These are phyloP conservation scores for Xerocomellus chrysenteron DNA, from an alignment of 768 basidiomycete genomes.

Conservation along the genomic window DNA sequence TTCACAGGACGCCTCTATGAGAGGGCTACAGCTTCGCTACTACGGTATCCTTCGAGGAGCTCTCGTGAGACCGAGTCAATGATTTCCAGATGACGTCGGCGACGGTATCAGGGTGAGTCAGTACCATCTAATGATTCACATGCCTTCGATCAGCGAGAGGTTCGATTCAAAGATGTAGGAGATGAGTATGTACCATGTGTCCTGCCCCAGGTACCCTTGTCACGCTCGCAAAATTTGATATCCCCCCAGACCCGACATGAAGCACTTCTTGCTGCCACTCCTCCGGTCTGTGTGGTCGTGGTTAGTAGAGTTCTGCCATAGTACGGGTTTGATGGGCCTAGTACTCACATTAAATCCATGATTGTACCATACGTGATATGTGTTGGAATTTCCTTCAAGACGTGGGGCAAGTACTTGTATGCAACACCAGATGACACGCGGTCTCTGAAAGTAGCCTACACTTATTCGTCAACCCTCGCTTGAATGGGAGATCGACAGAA, in stretches of 20 bases:
- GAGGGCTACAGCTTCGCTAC: too few species aligned
- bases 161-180: too few species aligned
- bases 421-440: too few species aligned
- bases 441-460: too few species aligned
- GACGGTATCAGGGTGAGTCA: neutral
- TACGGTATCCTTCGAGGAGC: too few species aligned
- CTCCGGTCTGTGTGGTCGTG: neutral
- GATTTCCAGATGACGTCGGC: constrained; percentile 3
- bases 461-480: too few species aligned
- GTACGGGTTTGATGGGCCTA: too few species aligned
- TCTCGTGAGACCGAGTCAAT: neutral
- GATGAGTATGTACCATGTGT: neutral
- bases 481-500: too few species aligned
- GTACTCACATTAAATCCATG: neutral
- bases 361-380: constrained; percentile 3
- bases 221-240: constrained; percentile 2
- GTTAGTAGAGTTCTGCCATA: neutral
- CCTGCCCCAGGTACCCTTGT: neutral
- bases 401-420: neutral
- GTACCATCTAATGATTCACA: neutral
- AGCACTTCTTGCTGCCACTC: neutral
- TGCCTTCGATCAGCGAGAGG: neutral
- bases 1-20: too few species aligned
- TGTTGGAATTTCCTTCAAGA: neutral
- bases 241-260: neutral